Evolutionary conservation across 768 basidiomycete species (phyloP).

Genomic region (Tricholoma sp.): DNA sequence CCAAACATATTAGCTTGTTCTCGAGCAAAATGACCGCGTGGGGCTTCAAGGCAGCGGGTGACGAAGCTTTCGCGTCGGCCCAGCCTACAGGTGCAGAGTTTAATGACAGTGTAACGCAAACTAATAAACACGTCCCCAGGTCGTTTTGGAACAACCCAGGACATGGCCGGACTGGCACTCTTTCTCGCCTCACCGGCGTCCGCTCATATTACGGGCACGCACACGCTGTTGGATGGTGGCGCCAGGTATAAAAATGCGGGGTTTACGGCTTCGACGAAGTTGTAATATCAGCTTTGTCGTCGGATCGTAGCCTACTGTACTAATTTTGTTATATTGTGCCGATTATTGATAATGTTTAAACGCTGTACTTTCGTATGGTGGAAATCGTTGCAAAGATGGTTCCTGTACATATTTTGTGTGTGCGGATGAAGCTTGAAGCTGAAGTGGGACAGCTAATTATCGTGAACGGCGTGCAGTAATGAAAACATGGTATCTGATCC

Average conservation of each 20-base stretch:
- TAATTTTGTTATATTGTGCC: no score
- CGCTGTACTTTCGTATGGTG: no score
- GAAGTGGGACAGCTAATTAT: no score
- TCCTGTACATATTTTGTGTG: no score
- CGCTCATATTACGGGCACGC: slow-evolving; percentile 69
- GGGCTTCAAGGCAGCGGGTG: slow-evolving; percentile 52
- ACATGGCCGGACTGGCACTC: slow-evolving; percentile 66
- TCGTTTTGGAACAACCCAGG: slow-evolving; percentile 57
- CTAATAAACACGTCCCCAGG: slow-evolving; percentile 31
- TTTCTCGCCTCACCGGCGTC: slow-evolving; percentile 70
- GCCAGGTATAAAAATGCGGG: slow-evolving; percentile 28
- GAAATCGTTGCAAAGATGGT: no score
- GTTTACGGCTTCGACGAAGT: slow-evolving; percentile 27
- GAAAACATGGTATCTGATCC: neutral
- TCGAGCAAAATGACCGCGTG: slow-evolving; percentile 84
- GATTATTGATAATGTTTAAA: no score
- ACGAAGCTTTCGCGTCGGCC: slow-evolving; percentile 40
- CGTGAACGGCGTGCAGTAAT: neutral
- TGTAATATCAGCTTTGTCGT: slow-evolving; percentile 14
- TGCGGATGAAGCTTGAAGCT: no score
- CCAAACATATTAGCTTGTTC: slow-evolving; percentile 47
- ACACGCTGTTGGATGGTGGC: slow-evolving; percentile 71
- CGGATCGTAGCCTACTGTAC: no score
- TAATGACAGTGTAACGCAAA: neutral
- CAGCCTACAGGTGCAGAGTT: slow-evolving; percentile 61